These are phyloP conservation scores for Lasiosphaeris hirsuta DNA, from an alignment of 495 filamentous ascomycete species.

Conservation along the genomic window DNA sequence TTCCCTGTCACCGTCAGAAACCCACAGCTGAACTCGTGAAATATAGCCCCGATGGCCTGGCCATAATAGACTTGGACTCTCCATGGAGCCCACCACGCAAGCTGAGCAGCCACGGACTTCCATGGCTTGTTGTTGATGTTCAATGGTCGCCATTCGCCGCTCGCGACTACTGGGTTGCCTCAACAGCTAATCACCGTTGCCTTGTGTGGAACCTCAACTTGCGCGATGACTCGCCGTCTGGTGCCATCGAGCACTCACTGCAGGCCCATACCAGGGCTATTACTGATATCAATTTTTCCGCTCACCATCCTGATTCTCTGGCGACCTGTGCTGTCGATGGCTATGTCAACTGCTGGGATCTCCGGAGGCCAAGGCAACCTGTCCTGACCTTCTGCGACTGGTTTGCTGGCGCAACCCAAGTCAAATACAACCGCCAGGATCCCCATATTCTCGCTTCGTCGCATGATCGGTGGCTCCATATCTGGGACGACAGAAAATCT, in stretches of 20 bases:
- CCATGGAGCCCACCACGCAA: conserved; percentile 85
- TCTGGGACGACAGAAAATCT: conserved; percentile 87
- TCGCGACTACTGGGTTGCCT: conserved; percentile 88
- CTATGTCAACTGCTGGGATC: conserved; percentile 91
- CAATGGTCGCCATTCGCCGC: conserved; percentile 95
- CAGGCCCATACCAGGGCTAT: conserved; percentile 88
- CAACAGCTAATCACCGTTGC: conserved; percentile 91
- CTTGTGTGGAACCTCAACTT: conserved; percentile 91
- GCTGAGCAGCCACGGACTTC: conserved; percentile 73
- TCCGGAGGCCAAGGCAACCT: conserved; percentile 70
- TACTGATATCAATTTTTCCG: conserved; percentile 95
- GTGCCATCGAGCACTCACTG: conserved; percentile 79
- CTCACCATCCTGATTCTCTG: conserved; percentile 83
- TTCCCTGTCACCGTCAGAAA: background rate
- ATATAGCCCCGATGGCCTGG: conserved; percentile 68
- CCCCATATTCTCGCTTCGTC: conserved; percentile 82
- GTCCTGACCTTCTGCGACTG: conserved; percentile 86
- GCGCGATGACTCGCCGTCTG: conserved; percentile 63
- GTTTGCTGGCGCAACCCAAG: conserved; percentile 92
- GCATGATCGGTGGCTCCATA: conserved; percentile 78
- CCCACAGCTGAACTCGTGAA: conserved; percentile 7
- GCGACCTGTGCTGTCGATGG: conserved; percentile 92
- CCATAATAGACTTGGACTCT: conserved; percentile 91
- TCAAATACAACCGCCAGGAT: conserved; percentile 91
- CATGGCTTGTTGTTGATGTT: conserved; percentile 97